Percentiles rank a stretch among this genome's conserved stretches.
phyloP scores from a whole-genome alignment of 306 rosid genomes.

The Macrotyloma uniflorum region DNA sequence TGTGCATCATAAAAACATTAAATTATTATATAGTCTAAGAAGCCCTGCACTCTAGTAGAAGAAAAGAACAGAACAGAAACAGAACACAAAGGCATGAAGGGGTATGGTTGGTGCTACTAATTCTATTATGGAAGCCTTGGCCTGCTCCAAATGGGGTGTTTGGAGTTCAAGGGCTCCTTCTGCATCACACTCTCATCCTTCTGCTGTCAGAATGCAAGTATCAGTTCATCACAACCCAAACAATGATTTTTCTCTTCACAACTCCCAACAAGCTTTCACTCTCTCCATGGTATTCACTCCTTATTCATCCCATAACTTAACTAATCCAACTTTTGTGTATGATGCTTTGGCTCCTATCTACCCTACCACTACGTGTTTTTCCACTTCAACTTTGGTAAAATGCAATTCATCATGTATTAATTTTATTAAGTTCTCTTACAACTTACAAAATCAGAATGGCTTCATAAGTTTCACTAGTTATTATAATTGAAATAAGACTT shows the following conservation, averaged over 20 bases:
- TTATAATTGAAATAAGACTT: neutral
- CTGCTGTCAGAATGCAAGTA: slow-evolving; percentile 57
- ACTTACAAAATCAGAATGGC: neutral
- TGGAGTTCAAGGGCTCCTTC: slow-evolving; percentile 39
- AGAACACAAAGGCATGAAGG: too few species aligned
- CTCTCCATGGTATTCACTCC: slow-evolving; percentile 62
- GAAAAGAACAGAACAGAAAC: neutral
- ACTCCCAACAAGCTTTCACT: slow-evolving; percentile 79
- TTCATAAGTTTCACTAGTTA: neutral
- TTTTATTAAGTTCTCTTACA: neutral
- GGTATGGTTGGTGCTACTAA: neutral
- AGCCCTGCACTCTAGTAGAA: neutral
- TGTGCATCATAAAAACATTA: neutral
- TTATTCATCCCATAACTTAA: neutral
- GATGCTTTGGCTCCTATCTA: too few species aligned
- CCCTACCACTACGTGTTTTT: too few species aligned
- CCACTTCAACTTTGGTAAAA: neutral
- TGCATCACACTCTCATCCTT: neutral
- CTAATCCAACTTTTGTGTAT: neutral
- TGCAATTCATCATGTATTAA: neutral
- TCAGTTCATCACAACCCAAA: slow-evolving; percentile 50
- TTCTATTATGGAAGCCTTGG: slow-evolving; percentile 40
- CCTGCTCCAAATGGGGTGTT: slow-evolving; percentile 38
- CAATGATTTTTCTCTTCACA: slow-evolving; percentile 57
- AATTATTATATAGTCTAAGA: neutral